Percentiles rank a stretch among this genome's conserved stretches.
These are phyloP conservation scores for Beta lomatogona DNA, from an alignment of 179 eudicot species.

Conservation along the genomic window DNA sequence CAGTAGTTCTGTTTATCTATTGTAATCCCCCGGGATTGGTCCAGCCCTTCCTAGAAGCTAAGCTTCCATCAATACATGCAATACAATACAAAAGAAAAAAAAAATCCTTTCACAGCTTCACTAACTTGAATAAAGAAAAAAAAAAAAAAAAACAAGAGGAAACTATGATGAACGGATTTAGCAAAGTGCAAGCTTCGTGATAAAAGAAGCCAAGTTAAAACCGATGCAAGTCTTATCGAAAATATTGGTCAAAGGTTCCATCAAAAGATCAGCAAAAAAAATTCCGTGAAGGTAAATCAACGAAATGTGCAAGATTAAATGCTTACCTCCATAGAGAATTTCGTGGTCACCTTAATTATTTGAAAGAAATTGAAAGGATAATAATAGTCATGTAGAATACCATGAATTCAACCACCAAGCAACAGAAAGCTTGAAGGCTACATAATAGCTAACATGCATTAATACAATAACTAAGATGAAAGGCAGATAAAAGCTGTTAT, in stretches of 20 bases:
- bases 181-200: too few species aligned
- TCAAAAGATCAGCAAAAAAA: neutral
- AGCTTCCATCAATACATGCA: too few species aligned
- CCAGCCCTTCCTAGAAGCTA: too few species aligned
- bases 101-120: neutral
- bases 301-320: neutral
- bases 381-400: neutral
- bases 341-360: neutral
- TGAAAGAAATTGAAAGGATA: neutral
- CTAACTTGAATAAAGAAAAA: neutral
- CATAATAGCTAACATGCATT: neutral
- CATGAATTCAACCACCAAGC: neutral
- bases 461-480: neutral
- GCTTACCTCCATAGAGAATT: neutral
- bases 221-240: too few species aligned
- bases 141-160: neutral
- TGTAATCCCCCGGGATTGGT: neutral
- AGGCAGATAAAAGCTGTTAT: conserved; percentile 2
- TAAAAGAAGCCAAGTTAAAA: too few species aligned
- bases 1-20: neutral
- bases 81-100: neutral
- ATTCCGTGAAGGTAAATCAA: neutral
- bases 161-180: neutral
- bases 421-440: neutral
- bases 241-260: neutral